Evolutionary conservation across 805 yeast genomes (phyloP).

Genomic region (Yarrowia deformans): DNA sequence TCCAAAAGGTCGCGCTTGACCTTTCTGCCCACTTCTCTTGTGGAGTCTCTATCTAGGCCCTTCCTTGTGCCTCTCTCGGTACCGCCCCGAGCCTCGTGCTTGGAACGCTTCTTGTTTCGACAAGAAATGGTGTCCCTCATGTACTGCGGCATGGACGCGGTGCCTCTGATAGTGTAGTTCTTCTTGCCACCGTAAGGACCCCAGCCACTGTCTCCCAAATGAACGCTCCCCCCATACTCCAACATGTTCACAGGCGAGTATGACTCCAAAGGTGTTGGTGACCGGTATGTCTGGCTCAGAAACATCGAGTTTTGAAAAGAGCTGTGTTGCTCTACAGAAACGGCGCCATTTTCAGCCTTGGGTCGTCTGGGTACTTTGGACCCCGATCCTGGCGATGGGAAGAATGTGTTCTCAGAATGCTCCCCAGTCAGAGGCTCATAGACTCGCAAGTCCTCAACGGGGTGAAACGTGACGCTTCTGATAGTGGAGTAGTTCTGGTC

Average conservation of each 20-base stretch:
- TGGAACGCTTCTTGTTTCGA: conserved; percentile 24
- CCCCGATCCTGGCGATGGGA: conserved; percentile 32
- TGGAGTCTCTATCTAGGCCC: neutral
- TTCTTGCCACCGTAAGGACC: conserved; percentile 12
- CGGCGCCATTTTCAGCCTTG: neutral
- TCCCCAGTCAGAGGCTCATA: conserved; percentile 29
- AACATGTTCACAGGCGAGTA: conserved; percentile 22
- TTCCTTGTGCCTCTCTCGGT: conserved; percentile 16
- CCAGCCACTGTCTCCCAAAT: conserved; percentile 20
- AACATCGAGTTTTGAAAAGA: conserved; percentile 5
- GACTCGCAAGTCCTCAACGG: conserved; percentile 5
- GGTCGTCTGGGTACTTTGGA: conserved; percentile 6
- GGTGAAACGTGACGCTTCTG: conserved; percentile 14
- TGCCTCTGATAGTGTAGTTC: conserved; percentile 6
- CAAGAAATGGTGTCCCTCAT: conserved; percentile 29
- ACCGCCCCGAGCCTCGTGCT: conserved; percentile 15
- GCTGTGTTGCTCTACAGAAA: neutral
- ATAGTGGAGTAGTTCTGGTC: conserved; percentile 9
- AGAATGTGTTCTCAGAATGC: conserved; percentile 27
- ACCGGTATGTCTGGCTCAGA: conserved; percentile 8
- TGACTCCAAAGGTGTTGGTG: neutral
- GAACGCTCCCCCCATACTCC: conserved; percentile 28
- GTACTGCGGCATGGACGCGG: conserved; percentile 26
- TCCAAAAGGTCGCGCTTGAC: conserved; percentile 22
- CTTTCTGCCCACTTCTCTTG: neutral